These are phyloP conservation scores for Spergularia bocconei DNA, from an alignment of 148 eudicot species.

Conservation along the genomic window DNA sequence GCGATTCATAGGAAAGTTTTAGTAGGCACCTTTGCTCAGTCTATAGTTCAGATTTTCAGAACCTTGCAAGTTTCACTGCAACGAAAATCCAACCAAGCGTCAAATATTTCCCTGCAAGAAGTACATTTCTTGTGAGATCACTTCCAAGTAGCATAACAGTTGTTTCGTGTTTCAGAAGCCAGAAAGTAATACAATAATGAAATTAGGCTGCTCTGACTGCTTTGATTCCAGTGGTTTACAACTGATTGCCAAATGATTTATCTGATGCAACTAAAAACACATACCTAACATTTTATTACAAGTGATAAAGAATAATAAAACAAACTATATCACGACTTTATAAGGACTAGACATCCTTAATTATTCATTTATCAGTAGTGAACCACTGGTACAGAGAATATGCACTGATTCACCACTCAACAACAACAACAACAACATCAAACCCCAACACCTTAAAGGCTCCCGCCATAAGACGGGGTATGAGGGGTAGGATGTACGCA, in stretches of 20 bases:
- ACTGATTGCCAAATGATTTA: background rate
- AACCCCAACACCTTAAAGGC: too few species aligned
- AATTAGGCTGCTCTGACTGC: background rate
- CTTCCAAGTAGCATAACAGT: background rate
- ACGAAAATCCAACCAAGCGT: constrained; percentile 1
- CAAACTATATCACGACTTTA: too few species aligned
- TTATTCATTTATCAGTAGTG: too few species aligned
- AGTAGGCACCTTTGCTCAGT: constrained; percentile 17
- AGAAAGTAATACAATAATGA: background rate
- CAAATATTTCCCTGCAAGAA: constrained; percentile 1
- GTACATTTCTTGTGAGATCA: constrained; percentile 2
- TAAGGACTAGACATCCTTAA: too few species aligned
- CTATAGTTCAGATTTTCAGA: background rate
- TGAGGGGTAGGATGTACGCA: too few species aligned
- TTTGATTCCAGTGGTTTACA: background rate
- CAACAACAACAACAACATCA: too few species aligned
- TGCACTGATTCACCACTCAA: too few species aligned
- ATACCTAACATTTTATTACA: too few species aligned
- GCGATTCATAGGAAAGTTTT: background rate
- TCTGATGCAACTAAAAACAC: background rate
- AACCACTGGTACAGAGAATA: too few species aligned
- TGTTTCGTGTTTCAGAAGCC: background rate
- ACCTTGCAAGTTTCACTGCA: background rate
- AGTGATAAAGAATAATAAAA: too few species aligned
- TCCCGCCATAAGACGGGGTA: too few species aligned